Evolutionary conservation across 345 rosid species (phyloP).

Genomic region (Acer negundo): DNA sequence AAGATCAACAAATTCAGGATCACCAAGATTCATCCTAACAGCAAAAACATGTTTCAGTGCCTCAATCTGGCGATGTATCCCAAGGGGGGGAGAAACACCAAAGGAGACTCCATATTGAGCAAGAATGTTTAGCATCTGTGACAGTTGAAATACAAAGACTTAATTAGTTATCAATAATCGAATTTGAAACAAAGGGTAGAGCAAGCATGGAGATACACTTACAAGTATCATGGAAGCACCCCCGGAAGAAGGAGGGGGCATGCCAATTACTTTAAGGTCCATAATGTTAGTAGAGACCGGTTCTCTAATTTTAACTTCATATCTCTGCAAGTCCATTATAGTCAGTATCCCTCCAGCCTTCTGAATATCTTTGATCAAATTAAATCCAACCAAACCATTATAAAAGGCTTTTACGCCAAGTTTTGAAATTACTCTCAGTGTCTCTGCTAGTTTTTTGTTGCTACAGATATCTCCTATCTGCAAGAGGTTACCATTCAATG

Average conservation of each 20-base stretch:
- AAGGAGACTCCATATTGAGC: slow-evolving; percentile 42
- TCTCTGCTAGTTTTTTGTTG: slow-evolving; percentile 46
- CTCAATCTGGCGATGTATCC: slow-evolving; percentile 58
- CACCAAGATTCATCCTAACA: slow-evolving; percentile 69
- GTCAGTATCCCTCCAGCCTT: slow-evolving; percentile 60
- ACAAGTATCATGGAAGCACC: slow-evolving; percentile 58
- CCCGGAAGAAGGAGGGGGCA: slow-evolving; percentile 76
- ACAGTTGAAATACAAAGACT: slow-evolving; percentile 5
- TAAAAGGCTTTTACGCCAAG: slow-evolving; percentile 47
- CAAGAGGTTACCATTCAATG: slow-evolving; percentile 47
- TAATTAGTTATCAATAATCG: neutral
- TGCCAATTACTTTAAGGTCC: slow-evolving; percentile 47
- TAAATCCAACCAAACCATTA: slow-evolving; percentile 50
- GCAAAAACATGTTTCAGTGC: slow-evolving; percentile 66
- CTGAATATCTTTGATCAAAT: slow-evolving; percentile 43
- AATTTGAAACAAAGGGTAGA: neutral
- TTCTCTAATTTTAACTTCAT: slow-evolving; percentile 41
- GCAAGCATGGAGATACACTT: slow-evolving; percentile 17
- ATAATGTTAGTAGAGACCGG: slow-evolving; percentile 42
- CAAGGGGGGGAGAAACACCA: slow-evolving; percentile 46
- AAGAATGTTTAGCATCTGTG: slow-evolving; percentile 56
- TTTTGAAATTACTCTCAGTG: slow-evolving; percentile 34
- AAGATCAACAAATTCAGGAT: slow-evolving; percentile 53
- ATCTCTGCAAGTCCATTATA: slow-evolving; percentile 46
- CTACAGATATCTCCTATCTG: slow-evolving; percentile 37